Evolutionary conservation across 2,329 filamentous ascomycete genomes (phyloP).

Genomic region (Metarhizium guizhouense): DNA sequence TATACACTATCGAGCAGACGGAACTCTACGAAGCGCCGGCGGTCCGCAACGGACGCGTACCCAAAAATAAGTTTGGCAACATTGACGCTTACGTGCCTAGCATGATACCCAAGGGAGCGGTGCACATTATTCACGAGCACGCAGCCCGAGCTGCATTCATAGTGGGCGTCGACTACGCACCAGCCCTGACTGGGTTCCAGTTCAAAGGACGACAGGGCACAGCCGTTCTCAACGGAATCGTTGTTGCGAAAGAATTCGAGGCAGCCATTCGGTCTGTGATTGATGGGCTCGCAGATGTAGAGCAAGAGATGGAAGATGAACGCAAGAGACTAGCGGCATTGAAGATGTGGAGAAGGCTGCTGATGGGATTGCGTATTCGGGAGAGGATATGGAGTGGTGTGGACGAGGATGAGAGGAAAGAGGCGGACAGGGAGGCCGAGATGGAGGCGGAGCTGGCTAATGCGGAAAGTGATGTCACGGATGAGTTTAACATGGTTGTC

Average conservation of each 20-base stretch:
- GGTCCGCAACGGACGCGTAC: constrained; percentile 64
- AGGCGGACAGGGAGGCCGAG: constrained; percentile 26
- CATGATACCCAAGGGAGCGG: constrained; percentile 79
- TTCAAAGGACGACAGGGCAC: constrained; percentile 84
- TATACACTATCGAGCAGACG: constrained; percentile 58
- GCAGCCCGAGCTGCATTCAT: constrained; percentile 65
- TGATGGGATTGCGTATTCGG: constrained; percentile 68
- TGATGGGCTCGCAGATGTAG: constrained; percentile 56
- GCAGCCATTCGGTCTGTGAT: constrained; percentile 67
- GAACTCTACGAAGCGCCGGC: constrained; percentile 67
- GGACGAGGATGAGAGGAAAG: constrained; percentile 35
- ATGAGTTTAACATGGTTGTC: constrained; percentile 32
- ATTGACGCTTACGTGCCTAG: constrained; percentile 86
- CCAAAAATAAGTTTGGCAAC: constrained; percentile 90
- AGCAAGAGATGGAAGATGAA: constrained; percentile 56
- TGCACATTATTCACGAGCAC: constrained; percentile 54
- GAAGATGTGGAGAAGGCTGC: constrained; percentile 57
- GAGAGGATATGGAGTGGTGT: constrained; percentile 60
- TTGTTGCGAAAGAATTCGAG: constrained; percentile 62
- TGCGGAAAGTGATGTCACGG: constrained; percentile 31
- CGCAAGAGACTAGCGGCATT: constrained; percentile 65
- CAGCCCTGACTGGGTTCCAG: constrained; percentile 81
- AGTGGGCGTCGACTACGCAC: constrained; percentile 75
- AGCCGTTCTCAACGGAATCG: constrained; percentile 67
- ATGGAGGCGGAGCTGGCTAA: constrained; percentile 25